Percentiles rank a stretch among this genome's conserved stretches.
Conservation (phyloP, 345 rosid genomes). For the Hirschfeldia incana region DNA sequence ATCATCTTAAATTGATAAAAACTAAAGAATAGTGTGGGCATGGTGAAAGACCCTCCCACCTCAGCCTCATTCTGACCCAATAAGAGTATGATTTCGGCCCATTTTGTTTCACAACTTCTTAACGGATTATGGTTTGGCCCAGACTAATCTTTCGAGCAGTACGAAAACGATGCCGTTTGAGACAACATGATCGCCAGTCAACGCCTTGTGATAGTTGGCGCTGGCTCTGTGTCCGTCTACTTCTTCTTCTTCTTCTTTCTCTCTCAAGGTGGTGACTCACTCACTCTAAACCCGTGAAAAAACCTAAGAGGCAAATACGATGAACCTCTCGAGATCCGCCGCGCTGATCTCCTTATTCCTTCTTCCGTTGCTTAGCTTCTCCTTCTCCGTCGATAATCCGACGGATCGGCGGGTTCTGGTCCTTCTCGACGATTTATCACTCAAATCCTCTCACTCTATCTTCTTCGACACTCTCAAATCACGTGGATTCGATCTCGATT, state of each 20-base stretch:
- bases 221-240: background rate
- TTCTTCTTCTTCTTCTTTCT: background rate
- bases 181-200: slow-evolving; percentile 30
- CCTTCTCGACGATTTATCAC: slow-evolving; percentile 61
- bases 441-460: slow-evolving; percentile 64
- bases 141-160: background rate
- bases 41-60: no score
- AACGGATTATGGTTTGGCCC: background rate
- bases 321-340: slow-evolving; percentile 30
- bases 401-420: slow-evolving; percentile 60
- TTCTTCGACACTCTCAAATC: slow-evolving; percentile 61
- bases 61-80: no score
- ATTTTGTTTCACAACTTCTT: no score
- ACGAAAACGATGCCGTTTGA: background rate
- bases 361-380: slow-evolving; percentile 45
- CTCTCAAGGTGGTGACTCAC: slow-evolving; percentile 21
- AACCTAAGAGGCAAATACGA: slow-evolving; percentile 30
- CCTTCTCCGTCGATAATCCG: slow-evolving; percentile 61
- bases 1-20: no score
- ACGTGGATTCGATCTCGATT: slow-evolving; percentile 61
- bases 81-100: background rate
- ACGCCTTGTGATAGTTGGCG: slow-evolving; percentile 17
- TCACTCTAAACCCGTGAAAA: slow-evolving; percentile 22
- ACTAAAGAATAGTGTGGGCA: no score
- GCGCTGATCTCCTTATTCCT: slow-evolving; percentile 36